Evolutionary conservation across 2,329 filamentous ascomycete genomes (phyloP).

Genomic region (Fusarium mexicanum): DNA sequence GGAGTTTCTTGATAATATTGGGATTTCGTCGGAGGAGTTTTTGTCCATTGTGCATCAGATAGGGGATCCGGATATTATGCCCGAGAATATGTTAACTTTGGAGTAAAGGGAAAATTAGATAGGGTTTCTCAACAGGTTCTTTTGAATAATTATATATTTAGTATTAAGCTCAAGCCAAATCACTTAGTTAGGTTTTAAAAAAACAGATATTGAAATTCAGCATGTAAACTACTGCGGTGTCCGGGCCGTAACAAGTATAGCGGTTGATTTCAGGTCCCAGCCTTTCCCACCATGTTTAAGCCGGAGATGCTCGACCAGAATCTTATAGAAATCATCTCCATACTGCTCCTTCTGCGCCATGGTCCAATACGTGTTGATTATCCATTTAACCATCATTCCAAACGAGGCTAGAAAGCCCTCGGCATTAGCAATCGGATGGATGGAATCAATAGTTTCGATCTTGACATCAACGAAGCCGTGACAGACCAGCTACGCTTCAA

Average conservation of each 20-base stretch:
- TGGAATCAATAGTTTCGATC: background rate
- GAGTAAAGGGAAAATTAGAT: background rate
- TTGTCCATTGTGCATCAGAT: conserved; percentile 51
- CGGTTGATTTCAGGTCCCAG: background rate
- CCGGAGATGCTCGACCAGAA: background rate
- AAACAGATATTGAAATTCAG: accelerated
- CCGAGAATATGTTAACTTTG: conserved; percentile 34
- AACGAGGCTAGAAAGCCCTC: background rate
- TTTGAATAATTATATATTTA: accelerated
- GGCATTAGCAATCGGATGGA: background rate
- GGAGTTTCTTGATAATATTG: conserved; percentile 50
- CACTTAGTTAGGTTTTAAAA: accelerated
- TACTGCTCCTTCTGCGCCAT: background rate
- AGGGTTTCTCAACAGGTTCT: background rate
- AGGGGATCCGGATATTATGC: conserved; percentile 34
- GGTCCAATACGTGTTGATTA: background rate
- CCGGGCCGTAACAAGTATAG: background rate
- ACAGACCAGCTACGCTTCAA: background rate
- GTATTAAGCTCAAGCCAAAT: accelerated
- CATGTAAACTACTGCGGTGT: background rate
- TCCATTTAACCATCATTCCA: background rate
- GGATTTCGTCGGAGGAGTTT: conserved; percentile 53
- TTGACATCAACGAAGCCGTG: background rate
- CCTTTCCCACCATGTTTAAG: background rate
- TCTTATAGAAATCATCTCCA: background rate